These are phyloP conservation scores for Zopfia rhizophila DNA, from an alignment of 2,329 filamentous ascomycete genomes.

Conservation along the genomic window DNA sequence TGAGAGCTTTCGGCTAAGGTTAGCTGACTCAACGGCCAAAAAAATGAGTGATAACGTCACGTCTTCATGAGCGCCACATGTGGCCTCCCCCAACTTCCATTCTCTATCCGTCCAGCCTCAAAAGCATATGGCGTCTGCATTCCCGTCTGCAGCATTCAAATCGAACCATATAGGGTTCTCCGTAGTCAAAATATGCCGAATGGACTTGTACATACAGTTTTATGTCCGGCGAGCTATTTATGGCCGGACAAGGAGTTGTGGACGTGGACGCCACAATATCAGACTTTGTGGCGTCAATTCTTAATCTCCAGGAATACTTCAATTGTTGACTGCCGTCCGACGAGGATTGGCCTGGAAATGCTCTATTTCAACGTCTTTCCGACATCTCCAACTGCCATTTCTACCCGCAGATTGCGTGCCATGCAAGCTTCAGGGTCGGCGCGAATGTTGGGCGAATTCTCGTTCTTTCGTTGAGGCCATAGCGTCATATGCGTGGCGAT, in stretches of 20 bases:
- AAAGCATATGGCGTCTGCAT: neutral
- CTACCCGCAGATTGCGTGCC: slow-evolving; percentile 2
- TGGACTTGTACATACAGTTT: too few relatives aligned
- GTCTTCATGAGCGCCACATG: slow-evolving; percentile 6
- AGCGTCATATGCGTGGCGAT: slow-evolving; percentile 24
- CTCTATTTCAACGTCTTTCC: neutral
- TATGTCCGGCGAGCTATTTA: slow-evolving; percentile 5
- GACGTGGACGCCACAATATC: slow-evolving; percentile 17
- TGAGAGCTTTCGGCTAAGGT: too few relatives aligned
- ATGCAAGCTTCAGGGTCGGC: slow-evolving; percentile 6
- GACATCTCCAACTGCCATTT: slow-evolving; percentile 1
- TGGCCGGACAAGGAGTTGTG: neutral
- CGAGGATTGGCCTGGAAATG: neutral
- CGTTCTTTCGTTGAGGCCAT: slow-evolving; percentile 18
- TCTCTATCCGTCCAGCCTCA: slow-evolving; percentile 5
- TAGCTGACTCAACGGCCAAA: too few relatives aligned
- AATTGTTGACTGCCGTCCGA: too few relatives aligned
- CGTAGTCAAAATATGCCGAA: too few relatives aligned
- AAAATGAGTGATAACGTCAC: too few relatives aligned
- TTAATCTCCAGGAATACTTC: slow-evolving; percentile 4
- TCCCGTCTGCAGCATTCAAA: neutral
- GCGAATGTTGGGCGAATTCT: slow-evolving; percentile 24
- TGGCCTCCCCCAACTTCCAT: neutral
- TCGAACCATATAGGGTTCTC: neutral
- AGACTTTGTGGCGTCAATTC: slow-evolving; percentile 10